phyloP scores from a whole-genome alignment of 2,329 filamentous ascomycete species.

The Ceratocystis ficicola region DNA sequence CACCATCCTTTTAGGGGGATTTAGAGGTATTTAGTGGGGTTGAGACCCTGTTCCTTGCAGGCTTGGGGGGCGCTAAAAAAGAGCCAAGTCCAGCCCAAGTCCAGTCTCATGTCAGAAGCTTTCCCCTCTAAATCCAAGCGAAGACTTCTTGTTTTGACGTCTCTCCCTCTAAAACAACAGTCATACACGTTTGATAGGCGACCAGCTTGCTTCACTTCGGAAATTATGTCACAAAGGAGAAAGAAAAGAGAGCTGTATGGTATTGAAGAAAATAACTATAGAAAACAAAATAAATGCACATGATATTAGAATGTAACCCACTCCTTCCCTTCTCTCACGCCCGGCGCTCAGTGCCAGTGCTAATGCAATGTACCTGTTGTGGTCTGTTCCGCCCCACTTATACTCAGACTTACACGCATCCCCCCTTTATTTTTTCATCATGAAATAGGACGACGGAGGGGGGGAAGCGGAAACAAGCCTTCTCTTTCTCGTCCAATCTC shows the following conservation, averaged over 20 bases:
- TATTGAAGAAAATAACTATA: constrained; percentile 4
- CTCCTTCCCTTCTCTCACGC: neutral
- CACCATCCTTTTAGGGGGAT: too few species aligned
- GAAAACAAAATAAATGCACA: constrained; percentile 10
- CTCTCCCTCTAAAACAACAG: neutral
- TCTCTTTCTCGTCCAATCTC: neutral
- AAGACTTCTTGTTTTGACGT: neutral
- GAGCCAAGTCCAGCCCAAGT: neutral
- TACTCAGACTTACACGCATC: neutral
- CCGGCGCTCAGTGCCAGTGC: neutral
- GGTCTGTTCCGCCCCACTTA: neutral
- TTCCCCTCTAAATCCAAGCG: too few species aligned
- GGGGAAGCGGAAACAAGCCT: neutral
- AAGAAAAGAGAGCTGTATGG: neutral
- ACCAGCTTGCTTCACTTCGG: neutral
- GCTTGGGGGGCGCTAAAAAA: neutral
- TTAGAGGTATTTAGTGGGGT: too few species aligned
- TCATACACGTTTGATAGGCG: constrained; percentile 6
- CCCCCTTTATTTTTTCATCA: neutral
- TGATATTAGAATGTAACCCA: neutral
- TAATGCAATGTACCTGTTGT: neutral
- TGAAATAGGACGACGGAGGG: neutral
- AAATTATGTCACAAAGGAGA: neutral
- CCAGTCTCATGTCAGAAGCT: neutral
- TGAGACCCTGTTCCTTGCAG: too few species aligned